Percentiles rank a stretch among this genome's conserved stretches.
phyloP scores from a whole-genome alignment of 805 yeast genomes.

The Myxozyma sirexii region DNA sequence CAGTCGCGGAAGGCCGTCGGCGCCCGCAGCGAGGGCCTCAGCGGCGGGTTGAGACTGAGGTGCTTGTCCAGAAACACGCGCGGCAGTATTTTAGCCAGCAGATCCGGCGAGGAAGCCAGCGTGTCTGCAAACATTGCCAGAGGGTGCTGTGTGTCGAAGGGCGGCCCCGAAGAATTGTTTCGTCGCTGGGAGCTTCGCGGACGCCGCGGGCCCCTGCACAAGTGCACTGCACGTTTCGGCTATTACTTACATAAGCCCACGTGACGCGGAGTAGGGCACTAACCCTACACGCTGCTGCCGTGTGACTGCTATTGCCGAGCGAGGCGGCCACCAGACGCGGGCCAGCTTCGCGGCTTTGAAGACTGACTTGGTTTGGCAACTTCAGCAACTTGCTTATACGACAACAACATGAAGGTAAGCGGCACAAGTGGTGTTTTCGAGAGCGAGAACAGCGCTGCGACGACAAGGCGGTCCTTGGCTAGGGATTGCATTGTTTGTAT shows the following conservation, averaged over 20 bases:
- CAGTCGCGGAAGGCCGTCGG: conserved; percentile 20
- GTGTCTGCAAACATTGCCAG: conserved; percentile 28
- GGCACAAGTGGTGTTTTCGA: not conserved
- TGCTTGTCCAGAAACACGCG: conserved; percentile 22
- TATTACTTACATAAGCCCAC: not conserved
- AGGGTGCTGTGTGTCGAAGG: not conserved
- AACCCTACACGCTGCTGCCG: not conserved
- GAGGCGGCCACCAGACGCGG: too few species aligned
- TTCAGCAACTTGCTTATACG: conserved; percentile 5
- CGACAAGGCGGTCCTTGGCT: too few species aligned
- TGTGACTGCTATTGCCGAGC: conserved; percentile 2
- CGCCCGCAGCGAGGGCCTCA: conserved; percentile 30
- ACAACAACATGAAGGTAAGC: conserved; percentile 20
- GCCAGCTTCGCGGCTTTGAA: too few species aligned
- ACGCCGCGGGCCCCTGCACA: not conserved
- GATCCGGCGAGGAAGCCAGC: conserved; percentile 25
- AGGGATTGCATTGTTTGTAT: too few species aligned
- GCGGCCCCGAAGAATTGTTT: not conserved
- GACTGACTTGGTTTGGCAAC: not conserved
- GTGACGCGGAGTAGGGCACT: not conserved
- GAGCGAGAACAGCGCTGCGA: too few species aligned
- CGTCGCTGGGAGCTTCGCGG: not conserved
- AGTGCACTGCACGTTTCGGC: not conserved
- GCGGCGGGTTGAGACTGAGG: conserved; percentile 24
- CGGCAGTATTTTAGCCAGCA: conserved; percentile 28